Percentiles rank a stretch among this genome's conserved stretches.
These are phyloP conservation scores for Botryococcus braunii DNA, from an alignment of 163 green algal genomes.

Conservation along the genomic window DNA sequence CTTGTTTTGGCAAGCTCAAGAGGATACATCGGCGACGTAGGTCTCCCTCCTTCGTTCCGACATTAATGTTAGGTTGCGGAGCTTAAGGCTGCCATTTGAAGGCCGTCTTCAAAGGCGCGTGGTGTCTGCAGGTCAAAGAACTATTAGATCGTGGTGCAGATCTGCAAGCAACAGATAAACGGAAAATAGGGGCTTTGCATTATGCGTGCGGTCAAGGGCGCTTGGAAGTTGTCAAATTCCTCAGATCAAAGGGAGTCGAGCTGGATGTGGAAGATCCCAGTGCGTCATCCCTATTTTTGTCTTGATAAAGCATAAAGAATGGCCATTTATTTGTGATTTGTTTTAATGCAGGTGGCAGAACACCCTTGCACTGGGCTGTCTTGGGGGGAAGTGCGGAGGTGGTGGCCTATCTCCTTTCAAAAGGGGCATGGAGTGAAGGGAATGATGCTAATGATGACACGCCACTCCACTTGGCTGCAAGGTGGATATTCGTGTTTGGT, in stretches of 20 bases:
- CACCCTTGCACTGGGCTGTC: conserved; percentile 41
- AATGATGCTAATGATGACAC: conserved; percentile 32
- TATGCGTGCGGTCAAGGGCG: conserved; percentile 35
- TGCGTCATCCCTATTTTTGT: conserved; percentile 7
- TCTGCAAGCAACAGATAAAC: conserved; percentile 30
- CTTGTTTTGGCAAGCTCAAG: no score
- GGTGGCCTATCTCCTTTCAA: conserved; percentile 26
- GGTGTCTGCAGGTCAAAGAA: conserved; percentile 36
- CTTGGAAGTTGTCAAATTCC: conserved; percentile 24
- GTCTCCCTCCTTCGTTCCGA: no score
- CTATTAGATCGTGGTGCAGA: conserved; percentile 35
- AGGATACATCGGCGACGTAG: no score
- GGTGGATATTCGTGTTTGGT: conserved; percentile 9
- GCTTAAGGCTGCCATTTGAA: no score
- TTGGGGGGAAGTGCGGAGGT: conserved; percentile 18
- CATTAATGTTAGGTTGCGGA: no score
- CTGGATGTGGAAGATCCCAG: conserved; percentile 40
- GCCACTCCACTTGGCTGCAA: conserved; percentile 42
- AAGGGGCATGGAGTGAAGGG: conserved; percentile 30
- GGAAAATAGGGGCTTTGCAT: conserved; percentile 26
- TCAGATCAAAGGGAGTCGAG: conserved; percentile 36
- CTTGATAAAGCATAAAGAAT: neutral
- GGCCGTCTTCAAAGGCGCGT: no score
- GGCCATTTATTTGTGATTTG: neutral
- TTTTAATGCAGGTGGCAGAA: conserved; percentile 23